Percentiles rank a stretch among this genome's conserved stretches.
These are phyloP conservation scores for Candida peoriensis DNA, from an alignment of 805 yeast species.

Conservation along the genomic window DNA sequence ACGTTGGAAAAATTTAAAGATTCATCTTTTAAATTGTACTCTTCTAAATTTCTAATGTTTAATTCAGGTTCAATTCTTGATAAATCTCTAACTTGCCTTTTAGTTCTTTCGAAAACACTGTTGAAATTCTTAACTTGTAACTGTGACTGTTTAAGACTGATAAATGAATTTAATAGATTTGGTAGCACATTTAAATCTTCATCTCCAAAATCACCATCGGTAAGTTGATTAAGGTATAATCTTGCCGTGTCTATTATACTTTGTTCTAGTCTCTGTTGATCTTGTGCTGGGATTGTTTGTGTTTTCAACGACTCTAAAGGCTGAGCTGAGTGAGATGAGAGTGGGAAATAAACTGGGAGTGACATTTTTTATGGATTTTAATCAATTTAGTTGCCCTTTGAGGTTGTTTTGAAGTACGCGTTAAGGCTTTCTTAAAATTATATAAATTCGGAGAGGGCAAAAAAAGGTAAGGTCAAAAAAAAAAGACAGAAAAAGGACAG, in stretches of 20 bases:
- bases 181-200: slow-evolving; percentile 7
- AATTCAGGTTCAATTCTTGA: slow-evolving; percentile 10
- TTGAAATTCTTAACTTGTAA: slow-evolving; percentile 11
- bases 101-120: slow-evolving; percentile 12
- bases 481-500: too few relatives aligned
- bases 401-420: too few relatives aligned
- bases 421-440: too few relatives aligned
- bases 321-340: neutral
- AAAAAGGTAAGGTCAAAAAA: too few relatives aligned
- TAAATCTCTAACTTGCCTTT: slow-evolving; percentile 2
- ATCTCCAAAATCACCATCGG: slow-evolving; percentile 5
- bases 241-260: too few relatives aligned
- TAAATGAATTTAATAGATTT: slow-evolving; percentile 12
- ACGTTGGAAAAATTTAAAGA: neutral
- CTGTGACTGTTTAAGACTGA: slow-evolving; percentile 13
- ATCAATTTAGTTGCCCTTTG: too few relatives aligned
- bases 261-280: too few relatives aligned
- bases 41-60: slow-evolving; percentile 8
- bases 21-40: neutral
- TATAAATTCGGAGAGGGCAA: too few relatives aligned
- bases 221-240: too few relatives aligned
- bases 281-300: too few relatives aligned
- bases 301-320: too few relatives aligned
- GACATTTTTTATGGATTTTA: too few relatives aligned
- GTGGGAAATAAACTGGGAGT: neutral